Conservation (phyloP, 1,139 yeast species). For the Suhomyces terraborum region DNA sequence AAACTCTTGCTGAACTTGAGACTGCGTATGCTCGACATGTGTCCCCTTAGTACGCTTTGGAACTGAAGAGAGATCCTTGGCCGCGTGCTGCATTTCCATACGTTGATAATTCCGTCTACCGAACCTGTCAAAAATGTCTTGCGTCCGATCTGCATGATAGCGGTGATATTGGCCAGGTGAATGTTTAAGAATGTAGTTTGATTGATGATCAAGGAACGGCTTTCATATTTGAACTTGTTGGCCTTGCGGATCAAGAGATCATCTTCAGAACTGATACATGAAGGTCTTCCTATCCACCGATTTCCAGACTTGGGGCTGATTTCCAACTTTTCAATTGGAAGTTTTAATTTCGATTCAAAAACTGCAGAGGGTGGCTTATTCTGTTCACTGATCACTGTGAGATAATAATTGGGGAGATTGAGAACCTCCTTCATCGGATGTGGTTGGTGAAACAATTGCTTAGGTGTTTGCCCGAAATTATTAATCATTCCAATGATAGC, state of each 20-base stretch:
- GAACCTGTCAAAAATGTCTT: conserved; percentile 54
- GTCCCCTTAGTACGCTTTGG: conserved; percentile 56
- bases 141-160: conserved; percentile 39
- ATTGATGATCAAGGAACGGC: conserved; percentile 46
- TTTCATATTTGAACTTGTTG: conserved; percentile 26
- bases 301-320: conserved; percentile 33
- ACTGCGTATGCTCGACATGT: conserved; percentile 42
- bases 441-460: conserved; percentile 62
- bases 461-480: conserved; percentile 89
- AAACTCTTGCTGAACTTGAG: conserved; percentile 52
- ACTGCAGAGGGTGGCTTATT: conserved; percentile 29
- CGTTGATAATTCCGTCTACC: conserved; percentile 55
- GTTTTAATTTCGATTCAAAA: conserved; percentile 38
- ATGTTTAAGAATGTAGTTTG: conserved; percentile 43
- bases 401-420: conserved; percentile 37
- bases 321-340: conserved; percentile 44
- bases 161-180: conserved; percentile 39
- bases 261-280: conserved; percentile 40
- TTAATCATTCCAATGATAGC: conserved; percentile 83
- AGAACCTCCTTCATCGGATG: conserved; percentile 56
- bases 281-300: conserved; percentile 51
- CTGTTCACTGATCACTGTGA: conserved; percentile 26
- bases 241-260: conserved; percentile 43
- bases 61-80: conserved; percentile 40
- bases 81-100: conserved; percentile 49